These are phyloP conservation scores for Cytospora paraplurivora DNA, from an alignment of 2,329 filamentous ascomycete genomes.

Conservation along the genomic window DNA sequence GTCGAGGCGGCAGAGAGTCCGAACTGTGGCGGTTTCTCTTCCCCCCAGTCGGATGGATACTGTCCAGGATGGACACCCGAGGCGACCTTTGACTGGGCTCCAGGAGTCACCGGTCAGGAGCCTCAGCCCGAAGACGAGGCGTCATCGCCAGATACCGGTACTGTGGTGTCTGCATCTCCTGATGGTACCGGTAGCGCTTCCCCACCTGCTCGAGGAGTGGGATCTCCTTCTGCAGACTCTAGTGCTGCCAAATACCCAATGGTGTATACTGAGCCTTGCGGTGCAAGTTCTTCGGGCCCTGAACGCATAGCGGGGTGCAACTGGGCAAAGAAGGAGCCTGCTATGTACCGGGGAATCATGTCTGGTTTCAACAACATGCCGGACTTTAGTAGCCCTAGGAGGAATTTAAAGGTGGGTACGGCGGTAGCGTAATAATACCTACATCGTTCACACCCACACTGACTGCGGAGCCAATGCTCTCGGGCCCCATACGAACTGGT, in stretches of 20 bases:
- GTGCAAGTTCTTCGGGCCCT: neutral
- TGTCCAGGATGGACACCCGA: slow-evolving; percentile 10
- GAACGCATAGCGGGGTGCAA: neutral
- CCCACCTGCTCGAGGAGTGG: neutral
- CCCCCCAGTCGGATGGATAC: neutral
- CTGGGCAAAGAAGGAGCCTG: slow-evolving; percentile 14
- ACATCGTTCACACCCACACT: neutral
- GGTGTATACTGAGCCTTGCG: neutral
- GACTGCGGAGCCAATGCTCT: neutral
- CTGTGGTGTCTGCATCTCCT: neutral
- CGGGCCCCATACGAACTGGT: neutral
- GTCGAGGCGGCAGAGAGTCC: neutral
- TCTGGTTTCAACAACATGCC: slow-evolving; percentile 21
- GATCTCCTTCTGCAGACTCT: neutral
- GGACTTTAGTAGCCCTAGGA: slow-evolving; percentile 20
- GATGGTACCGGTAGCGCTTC: neutral
- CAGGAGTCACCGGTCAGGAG: neutral
- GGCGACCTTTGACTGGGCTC: slow-evolving; percentile 9
- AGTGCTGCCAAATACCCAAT: neutral
- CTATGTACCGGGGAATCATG: slow-evolving; percentile 15
- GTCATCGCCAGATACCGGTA: too few species aligned
- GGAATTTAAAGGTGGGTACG: slow-evolving; percentile 14
- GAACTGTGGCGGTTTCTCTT: neutral
- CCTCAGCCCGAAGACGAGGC: neutral
- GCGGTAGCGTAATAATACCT: slow-evolving; percentile 3